Conservation (phyloP, 331 rosid species). For the Rosa hybrid region DNA sequence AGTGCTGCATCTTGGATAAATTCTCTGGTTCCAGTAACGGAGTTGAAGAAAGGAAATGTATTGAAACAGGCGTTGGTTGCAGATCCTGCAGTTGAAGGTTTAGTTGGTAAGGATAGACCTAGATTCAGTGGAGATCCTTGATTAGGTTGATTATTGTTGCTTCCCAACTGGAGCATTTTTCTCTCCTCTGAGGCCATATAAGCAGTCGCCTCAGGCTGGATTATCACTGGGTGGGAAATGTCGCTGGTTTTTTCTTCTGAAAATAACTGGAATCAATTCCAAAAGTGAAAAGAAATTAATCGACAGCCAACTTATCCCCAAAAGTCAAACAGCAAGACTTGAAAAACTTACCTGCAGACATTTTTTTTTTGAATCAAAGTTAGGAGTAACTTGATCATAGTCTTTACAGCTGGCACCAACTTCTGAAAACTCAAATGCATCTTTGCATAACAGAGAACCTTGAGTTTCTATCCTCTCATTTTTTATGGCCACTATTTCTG, state of each 20-base stretch:
- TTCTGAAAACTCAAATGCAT: conserved; percentile 18
- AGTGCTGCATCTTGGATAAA: conserved; percentile 36
- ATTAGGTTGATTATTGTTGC: conserved; percentile 26
- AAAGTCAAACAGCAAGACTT: conserved; percentile 17
- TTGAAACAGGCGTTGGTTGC: conserved; percentile 34
- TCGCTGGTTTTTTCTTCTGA: conserved; percentile 44
- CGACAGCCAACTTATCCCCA: conserved; percentile 15
- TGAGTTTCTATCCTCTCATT: conserved; percentile 20
- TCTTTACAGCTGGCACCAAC: conserved; percentile 22
- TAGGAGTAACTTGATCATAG: conserved; percentile 23
- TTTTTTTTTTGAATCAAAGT: conserved; percentile 6
- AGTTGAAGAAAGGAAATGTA: conserved; percentile 36
- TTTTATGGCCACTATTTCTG: conserved; percentile 29
- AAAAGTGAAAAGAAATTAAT: conserved; percentile 20
- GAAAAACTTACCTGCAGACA: conserved; percentile 23
- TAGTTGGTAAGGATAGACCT: conserved; percentile 49
- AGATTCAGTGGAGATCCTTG: conserved; percentile 42
- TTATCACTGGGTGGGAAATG: conserved; percentile 28
- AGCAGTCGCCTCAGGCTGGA: conserved; percentile 35
- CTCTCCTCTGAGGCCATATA: conserved; percentile 38
- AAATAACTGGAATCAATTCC: conserved; percentile 42
- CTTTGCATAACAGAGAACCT: conserved; percentile 30
- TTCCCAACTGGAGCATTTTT: conserved; percentile 28
- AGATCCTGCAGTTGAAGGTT: conserved; percentile 34
- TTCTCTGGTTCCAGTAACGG: conserved; percentile 37